Base-by-base conservation (phyloP, 1,284 basidiomycete genomes). In the Ganoderma lucidum region DNA sequence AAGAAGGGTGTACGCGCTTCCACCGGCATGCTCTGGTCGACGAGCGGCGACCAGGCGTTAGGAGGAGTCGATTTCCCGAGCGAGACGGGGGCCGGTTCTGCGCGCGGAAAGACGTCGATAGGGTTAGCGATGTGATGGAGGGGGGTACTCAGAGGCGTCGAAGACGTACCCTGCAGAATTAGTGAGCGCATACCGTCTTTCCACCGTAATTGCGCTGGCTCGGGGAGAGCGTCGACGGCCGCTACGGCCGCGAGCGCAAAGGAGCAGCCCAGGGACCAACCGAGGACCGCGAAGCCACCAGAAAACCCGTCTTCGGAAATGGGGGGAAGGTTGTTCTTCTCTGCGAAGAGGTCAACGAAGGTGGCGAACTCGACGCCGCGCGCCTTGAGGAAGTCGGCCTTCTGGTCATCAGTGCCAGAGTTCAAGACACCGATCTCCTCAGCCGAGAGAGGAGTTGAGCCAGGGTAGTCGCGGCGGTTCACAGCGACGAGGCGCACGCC, bases 221-320 rank as follows among this genome's bases (percentile, higher is more conserved):
- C 23, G 2, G 78, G 75, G 1, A 81, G 74, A 0, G 62, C 70
- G 30, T 75, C 71, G 10, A 77, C 65, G 65, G 74, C 72, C 0
- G 80, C 75, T 32, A 82, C 69, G 2, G 79, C 71, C 8, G 80
- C 70, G 35, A 78, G 45, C 9, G 77, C 74, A 9, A 75, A 65
- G 1, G 72, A 39, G 45, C 70, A 73, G 0, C 82, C 83, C 2
- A 81, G 59, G 2, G 83, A 84, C 83, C 83, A 85, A 0, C 82
- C 83, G 0, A 82, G 64, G 6, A 84, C 53, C 0, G 75, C 74
- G 23, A 81, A 69, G 1, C 83, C 82, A 0, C 83, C 82, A 0
- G 63, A 48, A 44, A 75, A 72, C 0, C 76, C 72, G 37, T 79
- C 78, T 0, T 60, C 45, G 28, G 77, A 78, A 8, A 78, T 70